Base-by-base conservation (phyloP, 2,329 filamentous ascomycete genomes). In the Sclerotinia trifoliorum region DNA sequence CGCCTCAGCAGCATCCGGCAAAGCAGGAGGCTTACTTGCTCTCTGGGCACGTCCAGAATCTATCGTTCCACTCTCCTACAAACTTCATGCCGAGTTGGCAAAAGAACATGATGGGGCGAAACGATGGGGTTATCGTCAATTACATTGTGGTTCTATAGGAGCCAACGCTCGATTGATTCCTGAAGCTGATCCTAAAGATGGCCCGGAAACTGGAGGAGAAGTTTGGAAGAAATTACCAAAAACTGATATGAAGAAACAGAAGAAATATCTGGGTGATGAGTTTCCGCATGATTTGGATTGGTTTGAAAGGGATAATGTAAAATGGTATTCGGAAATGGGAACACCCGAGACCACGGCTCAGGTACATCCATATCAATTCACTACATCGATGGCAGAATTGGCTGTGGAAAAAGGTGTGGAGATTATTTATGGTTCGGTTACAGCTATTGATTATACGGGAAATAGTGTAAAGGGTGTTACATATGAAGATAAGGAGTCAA, bases 361-460 rank as follows among this genome's bases (percentile, higher is more conserved):
- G 79, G 94, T 98, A 3, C 94, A 99, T 75, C 95, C 95, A 0
- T 91, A 90, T 70, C 88, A 93, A 56, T 98, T 99, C 77, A 98
- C 95, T 0, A 94, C 87, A 0, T 84, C 88, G 21, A 96, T 98
- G 79, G 92, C 91, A 5, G 82, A 87, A 54, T 83, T 97, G 17
- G 93, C 94, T 0, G 81, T 85, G 67, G 86, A 91, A 64, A 85
- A 84, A 35, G 91, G 91, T 2, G 87, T 85, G 72, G 85, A 89
- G 29, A 83, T 97, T 65, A 82, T 87, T 42, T 83, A 90, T 55
- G 88, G 89, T 13, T 85, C 87, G 1, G 93, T 93, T 3, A 92
- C 86, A 3, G 81, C 81, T 21, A 90, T 97, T 70, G 84, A 85
- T 62, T 83, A 86, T 42, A 79, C 82, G 0, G 80, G 80, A 0